Conservation (phyloP, 2,329 filamentous ascomycete species). For the Chalaropsis thielavioides region DNA sequence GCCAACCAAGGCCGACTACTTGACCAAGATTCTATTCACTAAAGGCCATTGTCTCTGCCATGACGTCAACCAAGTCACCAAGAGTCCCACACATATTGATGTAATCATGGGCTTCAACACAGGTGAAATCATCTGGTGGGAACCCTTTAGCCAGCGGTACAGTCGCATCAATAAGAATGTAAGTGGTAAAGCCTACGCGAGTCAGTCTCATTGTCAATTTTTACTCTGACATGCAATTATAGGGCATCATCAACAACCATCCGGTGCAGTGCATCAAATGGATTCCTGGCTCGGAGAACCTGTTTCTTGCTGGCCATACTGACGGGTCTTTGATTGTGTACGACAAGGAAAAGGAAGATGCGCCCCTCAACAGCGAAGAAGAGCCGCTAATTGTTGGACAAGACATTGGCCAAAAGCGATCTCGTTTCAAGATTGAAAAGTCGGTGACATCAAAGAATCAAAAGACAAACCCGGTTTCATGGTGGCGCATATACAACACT, state of each 20-base stretch:
- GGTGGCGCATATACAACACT: slow-evolving; percentile 85
- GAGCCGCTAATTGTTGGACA: slow-evolving; percentile 24
- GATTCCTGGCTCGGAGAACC: slow-evolving; percentile 85
- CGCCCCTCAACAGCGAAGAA: slow-evolving; percentile 59
- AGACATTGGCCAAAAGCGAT: slow-evolving; percentile 33
- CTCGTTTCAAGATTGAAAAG: slow-evolving; percentile 53
- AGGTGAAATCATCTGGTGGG: slow-evolving; percentile 96
- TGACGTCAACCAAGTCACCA: slow-evolving; percentile 76
- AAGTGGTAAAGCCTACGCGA: slow-evolving; percentile 15
- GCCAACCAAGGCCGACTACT: slow-evolving; percentile 63
- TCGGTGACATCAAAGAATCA: slow-evolving; percentile 90
- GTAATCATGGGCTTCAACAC: slow-evolving; percentile 92
- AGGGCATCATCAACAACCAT: slow-evolving; percentile 76
- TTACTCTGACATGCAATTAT: slow-evolving; percentile 14
- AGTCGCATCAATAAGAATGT: slow-evolving; percentile 92
- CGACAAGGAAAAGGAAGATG: slow-evolving; percentile 93
- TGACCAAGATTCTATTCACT: slow-evolving; percentile 93
- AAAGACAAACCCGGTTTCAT: slow-evolving; percentile 79
- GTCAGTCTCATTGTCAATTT: not conserved
- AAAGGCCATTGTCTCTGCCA: slow-evolving; percentile 92
- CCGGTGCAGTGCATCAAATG: slow-evolving; percentile 79
- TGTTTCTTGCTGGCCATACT: slow-evolving; percentile 84
- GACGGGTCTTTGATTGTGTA: slow-evolving; percentile 87
- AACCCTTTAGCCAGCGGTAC: slow-evolving; percentile 92
- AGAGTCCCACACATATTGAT: slow-evolving; percentile 66